Conservation (phyloP, 768 basidiomycete genomes). For the Cystofilobasidium macerans region DNA sequence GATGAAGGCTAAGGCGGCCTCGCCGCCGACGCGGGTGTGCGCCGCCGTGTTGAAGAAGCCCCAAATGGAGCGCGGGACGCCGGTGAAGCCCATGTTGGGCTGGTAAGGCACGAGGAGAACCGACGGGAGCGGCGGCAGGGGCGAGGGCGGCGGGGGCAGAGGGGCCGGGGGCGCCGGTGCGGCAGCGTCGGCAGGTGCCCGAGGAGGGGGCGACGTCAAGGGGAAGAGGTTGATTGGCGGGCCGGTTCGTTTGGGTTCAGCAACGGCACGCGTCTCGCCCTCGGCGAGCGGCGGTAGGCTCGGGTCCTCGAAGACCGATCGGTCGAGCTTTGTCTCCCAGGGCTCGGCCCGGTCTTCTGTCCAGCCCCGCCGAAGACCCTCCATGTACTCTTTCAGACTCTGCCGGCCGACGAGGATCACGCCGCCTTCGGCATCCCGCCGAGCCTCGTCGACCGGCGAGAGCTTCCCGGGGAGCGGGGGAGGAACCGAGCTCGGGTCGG, state of each 20-base stretch:
- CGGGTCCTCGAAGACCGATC: slow-evolving; percentile 67
- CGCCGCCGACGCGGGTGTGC: slow-evolving; percentile 14
- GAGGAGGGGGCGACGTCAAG: slow-evolving; percentile 3
- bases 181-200: neutral
- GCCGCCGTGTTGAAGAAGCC: slow-evolving; percentile 18
- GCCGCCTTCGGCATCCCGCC: slow-evolving; percentile 66
- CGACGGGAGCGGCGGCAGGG: slow-evolving; percentile 22
- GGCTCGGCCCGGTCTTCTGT: slow-evolving; percentile 48
- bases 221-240: slow-evolving; percentile 17
- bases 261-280: neutral
- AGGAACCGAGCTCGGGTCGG: slow-evolving; percentile 39
- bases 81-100: slow-evolving; percentile 24
- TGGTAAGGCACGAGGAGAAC: slow-evolving; percentile 21
- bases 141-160: neutral
- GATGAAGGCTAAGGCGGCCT: slow-evolving; percentile 26
- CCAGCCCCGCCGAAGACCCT: slow-evolving; percentile 76
- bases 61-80: slow-evolving; percentile 26
- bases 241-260: neutral
- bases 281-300: slow-evolving; percentile 34
- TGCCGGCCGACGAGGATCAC: slow-evolving; percentile 74
- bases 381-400: slow-evolving; percentile 89
- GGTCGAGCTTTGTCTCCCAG: slow-evolving; percentile 51
- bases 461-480: slow-evolving; percentile 37
- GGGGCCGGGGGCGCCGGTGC: neutral
- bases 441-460: slow-evolving; percentile 46